phyloP scores from a whole-genome alignment of 345 rosid species.

The Syzygium jambos region DNA sequence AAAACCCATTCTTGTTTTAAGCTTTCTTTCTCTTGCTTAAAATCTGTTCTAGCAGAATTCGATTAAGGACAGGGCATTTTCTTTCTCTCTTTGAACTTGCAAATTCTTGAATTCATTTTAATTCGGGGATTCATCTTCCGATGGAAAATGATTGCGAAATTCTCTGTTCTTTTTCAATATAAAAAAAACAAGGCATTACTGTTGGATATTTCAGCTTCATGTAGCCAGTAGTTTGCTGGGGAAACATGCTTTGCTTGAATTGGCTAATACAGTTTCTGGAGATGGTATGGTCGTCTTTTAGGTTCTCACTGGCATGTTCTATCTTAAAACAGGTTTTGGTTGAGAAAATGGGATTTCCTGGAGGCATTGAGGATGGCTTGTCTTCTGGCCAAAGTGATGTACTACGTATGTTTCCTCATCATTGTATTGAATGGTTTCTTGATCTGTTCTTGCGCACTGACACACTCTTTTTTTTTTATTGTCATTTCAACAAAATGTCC shows the following conservation, averaged over 20 bases:
- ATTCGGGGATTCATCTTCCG: neutral
- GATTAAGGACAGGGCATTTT: neutral
- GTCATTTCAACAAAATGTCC: neutral
- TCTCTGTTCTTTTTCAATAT: neutral
- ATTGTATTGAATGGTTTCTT: neutral
- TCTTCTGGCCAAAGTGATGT: slow-evolving; percentile 29
- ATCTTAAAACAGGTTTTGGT: slow-evolving; percentile 56
- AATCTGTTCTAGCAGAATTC: neutral
- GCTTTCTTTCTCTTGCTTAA: neutral
- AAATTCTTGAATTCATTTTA: neutral
- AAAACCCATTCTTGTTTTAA: neutral
- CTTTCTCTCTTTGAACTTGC: neutral
- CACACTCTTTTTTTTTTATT: neutral
- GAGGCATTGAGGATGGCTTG: slow-evolving; percentile 23
- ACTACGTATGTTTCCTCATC: slow-evolving; percentile 35
- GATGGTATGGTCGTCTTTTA: neutral
- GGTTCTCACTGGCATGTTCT: neutral
- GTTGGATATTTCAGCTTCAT: neutral
- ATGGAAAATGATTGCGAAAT: neutral
- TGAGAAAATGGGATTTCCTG: slow-evolving; percentile 92
- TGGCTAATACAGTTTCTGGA: neutral
- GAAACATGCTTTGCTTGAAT: neutral
- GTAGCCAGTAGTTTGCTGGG: neutral
- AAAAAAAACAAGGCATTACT: neutral
- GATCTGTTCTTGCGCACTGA: neutral